Evolutionary conservation across 2,329 filamentous ascomycete species (phyloP), one percentile per base, ranked within the genome.

Genomic region (Penicillium sp.): DNA sequence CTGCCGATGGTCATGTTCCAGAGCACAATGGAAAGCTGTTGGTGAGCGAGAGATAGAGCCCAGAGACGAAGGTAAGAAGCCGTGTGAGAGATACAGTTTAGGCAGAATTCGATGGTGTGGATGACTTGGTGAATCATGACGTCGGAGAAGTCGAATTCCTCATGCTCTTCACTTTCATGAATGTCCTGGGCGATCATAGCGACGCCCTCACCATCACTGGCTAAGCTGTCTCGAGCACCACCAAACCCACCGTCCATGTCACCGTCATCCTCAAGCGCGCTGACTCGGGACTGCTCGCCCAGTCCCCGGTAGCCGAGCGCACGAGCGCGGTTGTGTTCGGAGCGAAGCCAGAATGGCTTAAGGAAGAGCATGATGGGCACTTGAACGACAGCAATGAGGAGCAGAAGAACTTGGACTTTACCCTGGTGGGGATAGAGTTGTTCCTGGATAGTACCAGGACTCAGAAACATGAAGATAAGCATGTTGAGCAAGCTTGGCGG

Each of bases 51-150:
- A 2, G 93, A 98, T 56, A 98, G 70, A 20, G 93, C 93, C 93
- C 93, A 98, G 30, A 98, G 86, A 75, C 93, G 93, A 33, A 98
- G 85, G 70, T 98, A 98, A 1, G 93, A 98, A 4, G 93, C 93
- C 4, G 94, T 98, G 72, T 98, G 93, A 19, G 93, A 98, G 49
- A 98, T 91, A 67, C 91, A 97, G 76, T 98, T 98, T 57, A 98
- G 78, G 65, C 93, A 98, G 75, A 98, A 98, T 77, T 98, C 89
- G 60, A 97, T 97, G 13, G 91, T 97, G 73, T 97, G 94, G 61
- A 98, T 98, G 64, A 96, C 81, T 68, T 98, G 93, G 71, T 98
- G 93, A 62, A 98, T 98, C 89, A 98, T 96, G 50, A 89, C 80
- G 67, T 98, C 93, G 45, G 85, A 81, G 65, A 98, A 98, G 57